Conservation (phyloP, 2,329 filamentous ascomycete species). For the Talaromyces rugulosus region DNA sequence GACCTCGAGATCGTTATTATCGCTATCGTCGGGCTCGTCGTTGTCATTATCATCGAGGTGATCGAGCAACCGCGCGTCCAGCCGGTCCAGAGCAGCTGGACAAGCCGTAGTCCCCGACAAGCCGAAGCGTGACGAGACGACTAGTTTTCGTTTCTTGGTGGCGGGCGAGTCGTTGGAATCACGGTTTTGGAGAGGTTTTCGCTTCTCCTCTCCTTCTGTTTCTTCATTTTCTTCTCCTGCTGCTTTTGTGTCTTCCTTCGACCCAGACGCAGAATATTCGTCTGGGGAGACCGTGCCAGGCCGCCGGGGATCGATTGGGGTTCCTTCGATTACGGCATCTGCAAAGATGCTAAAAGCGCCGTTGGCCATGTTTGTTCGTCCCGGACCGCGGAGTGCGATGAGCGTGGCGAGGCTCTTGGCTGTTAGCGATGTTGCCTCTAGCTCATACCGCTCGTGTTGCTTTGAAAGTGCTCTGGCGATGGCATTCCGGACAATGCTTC, state of each 20-base stretch:
- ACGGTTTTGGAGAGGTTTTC: slow-evolving; percentile 14
- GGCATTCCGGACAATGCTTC: slow-evolving; percentile 68
- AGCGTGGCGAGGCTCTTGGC: slow-evolving; percentile 69
- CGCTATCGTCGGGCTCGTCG: slow-evolving; percentile 13
- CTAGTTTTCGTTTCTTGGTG: slow-evolving; percentile 56
- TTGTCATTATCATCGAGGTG: slow-evolving; percentile 5
- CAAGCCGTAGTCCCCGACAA: slow-evolving; percentile 42
- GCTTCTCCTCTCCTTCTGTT: slow-evolving; percentile 14
- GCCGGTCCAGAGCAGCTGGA: slow-evolving; percentile 39
- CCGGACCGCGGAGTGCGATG: slow-evolving; percentile 63
- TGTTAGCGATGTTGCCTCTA: slow-evolving; percentile 64
- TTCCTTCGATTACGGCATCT: slow-evolving; percentile 53
- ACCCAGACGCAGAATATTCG: slow-evolving; percentile 22
- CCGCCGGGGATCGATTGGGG: slow-evolving; percentile 47
- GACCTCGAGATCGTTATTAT: slow-evolving; percentile 8
- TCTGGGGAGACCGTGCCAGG: slow-evolving; percentile 29
- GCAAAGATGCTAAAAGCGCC: slow-evolving; percentile 80
- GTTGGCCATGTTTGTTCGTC: slow-evolving; percentile 65
- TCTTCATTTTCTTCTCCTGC: slow-evolving; percentile 16
- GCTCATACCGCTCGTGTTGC: slow-evolving; percentile 65
- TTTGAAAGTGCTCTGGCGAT: slow-evolving; percentile 78
- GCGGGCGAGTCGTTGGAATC: slow-evolving; percentile 17
- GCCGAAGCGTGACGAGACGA: slow-evolving; percentile 69
- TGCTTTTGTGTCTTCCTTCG: slow-evolving; percentile 14
- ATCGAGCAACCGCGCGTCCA: slow-evolving; percentile 50